phyloP scores from a whole-genome alignment of 139 green algal species.

The Chlamydomonas schloesseri region DNA sequence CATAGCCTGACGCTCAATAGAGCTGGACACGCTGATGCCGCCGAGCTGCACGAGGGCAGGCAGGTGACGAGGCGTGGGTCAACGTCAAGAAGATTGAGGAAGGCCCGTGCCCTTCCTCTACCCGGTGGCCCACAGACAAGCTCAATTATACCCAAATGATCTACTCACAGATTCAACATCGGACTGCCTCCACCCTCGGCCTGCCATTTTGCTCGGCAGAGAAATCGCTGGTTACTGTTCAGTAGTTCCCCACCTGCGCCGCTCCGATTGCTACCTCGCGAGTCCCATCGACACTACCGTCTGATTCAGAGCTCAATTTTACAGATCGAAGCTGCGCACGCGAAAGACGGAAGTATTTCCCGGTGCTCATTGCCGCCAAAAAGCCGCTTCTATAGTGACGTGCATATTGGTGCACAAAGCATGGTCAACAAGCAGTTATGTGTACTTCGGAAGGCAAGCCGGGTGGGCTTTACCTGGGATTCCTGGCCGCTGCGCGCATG shows the following conservation, averaged over 20 bases:
- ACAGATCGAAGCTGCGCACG: background rate
- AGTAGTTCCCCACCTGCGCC: background rate
- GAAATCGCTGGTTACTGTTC: background rate
- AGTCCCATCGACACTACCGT: background rate
- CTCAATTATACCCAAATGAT: background rate
- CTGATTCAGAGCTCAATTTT: background rate
- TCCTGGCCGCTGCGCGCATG: no score
- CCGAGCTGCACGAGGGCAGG: background rate
- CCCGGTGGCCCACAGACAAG: background rate
- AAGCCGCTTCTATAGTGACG: no score
- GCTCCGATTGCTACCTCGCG: background rate
- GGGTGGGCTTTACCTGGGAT: no score
- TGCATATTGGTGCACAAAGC: no score
- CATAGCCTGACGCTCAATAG: constrained; percentile 22
- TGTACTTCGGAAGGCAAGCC: no score
- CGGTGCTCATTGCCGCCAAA: background rate
- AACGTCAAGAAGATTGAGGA: background rate
- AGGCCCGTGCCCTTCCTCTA: background rate
- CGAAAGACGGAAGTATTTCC: background rate
- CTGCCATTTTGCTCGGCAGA: no score
- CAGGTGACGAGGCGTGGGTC: background rate
- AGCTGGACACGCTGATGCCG: constrained; percentile 28
- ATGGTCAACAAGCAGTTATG: no score
- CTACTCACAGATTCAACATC: constrained; percentile 31
- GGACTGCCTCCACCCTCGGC: background rate